Conservation (phyloP, 257 asterid genomes). For the Scutellaria minor region DNA sequence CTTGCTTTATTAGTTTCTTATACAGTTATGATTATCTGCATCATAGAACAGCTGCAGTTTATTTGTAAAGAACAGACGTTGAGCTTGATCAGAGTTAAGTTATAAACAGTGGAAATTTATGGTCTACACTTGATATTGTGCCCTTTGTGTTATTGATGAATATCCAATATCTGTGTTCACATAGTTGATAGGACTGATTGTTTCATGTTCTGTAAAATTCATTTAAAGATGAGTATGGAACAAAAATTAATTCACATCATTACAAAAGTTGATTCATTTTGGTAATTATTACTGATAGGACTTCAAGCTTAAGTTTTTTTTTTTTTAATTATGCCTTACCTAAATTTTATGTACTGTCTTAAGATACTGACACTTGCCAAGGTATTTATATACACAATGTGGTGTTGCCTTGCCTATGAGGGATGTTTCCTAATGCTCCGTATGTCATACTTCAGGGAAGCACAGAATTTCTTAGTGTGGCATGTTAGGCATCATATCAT, state of each 20-base stretch:
- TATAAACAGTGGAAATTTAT: not conserved
- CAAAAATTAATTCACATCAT: not conserved
- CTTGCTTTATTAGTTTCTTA: conserved; percentile 14
- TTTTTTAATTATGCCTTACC: not conserved
- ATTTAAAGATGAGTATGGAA: not conserved
- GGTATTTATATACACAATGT: no score
- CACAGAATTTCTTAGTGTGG: not conserved
- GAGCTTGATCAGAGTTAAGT: conserved; percentile 9
- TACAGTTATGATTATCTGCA: conserved; percentile 9
- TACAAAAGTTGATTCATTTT: not conserved
- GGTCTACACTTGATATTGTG: not conserved
- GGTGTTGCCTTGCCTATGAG: not conserved
- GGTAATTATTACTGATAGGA: not conserved
- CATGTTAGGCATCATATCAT: not conserved
- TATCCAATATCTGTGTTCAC: not conserved
- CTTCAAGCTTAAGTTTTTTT: not conserved
- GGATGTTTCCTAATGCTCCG: not conserved
- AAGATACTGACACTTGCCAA: not conserved
- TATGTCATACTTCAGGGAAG: not conserved
- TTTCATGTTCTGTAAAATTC: not conserved
- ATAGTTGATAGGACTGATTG: conserved; percentile 6
- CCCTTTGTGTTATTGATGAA: not conserved
- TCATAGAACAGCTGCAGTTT: not conserved
- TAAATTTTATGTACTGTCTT: not conserved
- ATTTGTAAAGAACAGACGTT: no score